phyloP scores from a whole-genome alignment of 306 rosid species.

The Cucurbita maxima region DNA sequence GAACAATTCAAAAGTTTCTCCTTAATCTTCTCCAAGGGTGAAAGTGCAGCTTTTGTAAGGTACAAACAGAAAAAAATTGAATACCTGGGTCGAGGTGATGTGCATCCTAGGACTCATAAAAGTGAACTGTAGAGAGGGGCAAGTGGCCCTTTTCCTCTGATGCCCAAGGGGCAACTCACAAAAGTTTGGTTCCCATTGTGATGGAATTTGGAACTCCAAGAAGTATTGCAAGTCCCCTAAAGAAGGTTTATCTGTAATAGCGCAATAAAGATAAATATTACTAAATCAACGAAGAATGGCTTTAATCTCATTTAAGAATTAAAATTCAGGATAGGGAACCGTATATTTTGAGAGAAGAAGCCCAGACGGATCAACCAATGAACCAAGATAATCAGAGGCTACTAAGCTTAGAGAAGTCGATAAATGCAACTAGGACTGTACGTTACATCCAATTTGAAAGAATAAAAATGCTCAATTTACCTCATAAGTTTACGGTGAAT shows the following conservation, averaged over 20 bases:
- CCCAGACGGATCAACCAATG: neutral
- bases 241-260: slow-evolving; percentile 65
- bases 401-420: neutral
- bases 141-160: slow-evolving; percentile 40
- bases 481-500: neutral
- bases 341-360: neutral
- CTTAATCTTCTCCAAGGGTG: neutral
- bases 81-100: slow-evolving; percentile 58
- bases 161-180: slow-evolving; percentile 86
- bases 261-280: neutral
- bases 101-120: slow-evolving; percentile 63
- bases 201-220: slow-evolving; percentile 95
- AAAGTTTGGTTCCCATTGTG: slow-evolving; percentile 98
- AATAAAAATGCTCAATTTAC: neutral
- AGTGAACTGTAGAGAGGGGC: slow-evolving; percentile 63
- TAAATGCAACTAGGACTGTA: neutral
- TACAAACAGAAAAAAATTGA: neutral
- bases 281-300: neutral
- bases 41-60: neutral
- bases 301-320: neutral
- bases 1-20: neutral
- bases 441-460: neutral
- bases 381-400: neutral
- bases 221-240: slow-evolving; percentile 64
- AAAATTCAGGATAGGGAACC: neutral